phyloP scores from a whole-genome alignment of 805 yeast species.

The Starmerella etchellsii region DNA sequence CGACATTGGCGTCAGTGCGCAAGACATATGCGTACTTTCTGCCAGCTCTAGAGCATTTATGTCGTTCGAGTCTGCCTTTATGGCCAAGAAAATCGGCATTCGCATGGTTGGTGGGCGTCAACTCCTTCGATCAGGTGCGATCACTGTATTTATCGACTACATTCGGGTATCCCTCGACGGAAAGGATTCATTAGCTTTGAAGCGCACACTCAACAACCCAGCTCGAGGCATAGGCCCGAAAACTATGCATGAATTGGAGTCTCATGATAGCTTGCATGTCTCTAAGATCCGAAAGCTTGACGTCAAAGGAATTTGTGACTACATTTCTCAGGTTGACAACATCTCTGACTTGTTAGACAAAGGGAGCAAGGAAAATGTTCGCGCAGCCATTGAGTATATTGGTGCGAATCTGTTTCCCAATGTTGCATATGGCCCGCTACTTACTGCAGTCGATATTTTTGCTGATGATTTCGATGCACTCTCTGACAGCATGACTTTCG shows the following conservation, averaged over 20 bases:
- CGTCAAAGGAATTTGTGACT: neutral
- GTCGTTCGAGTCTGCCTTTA: constrained; percentile 50
- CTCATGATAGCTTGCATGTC: neutral
- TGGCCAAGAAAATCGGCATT: constrained; percentile 47
- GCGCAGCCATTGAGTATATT: neutral
- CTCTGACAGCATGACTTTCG: neutral
- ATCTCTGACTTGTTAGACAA: neutral
- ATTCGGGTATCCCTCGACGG: constrained; percentile 49
- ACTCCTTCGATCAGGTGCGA: constrained; percentile 69
- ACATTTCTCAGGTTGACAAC: neutral
- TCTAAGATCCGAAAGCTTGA: neutral
- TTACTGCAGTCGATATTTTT: neutral
- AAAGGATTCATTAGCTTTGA: constrained; percentile 46
- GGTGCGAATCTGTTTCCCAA: neutral
- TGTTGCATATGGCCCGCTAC: neutral
- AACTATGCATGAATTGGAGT: constrained; percentile 30
- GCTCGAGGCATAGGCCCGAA: constrained; percentile 56
- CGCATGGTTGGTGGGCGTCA: constrained; percentile 57
- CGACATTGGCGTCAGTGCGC: constrained; percentile 32
- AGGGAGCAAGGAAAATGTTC: neutral
- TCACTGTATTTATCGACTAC: constrained; percentile 48
- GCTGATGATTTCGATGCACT: neutral
- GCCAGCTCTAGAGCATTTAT: constrained; percentile 28
- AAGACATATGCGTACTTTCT: constrained; percentile 63
- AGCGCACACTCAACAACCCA: constrained; percentile 47